A percentile compares a stretch with the other conserved stretches of the same genome.
Conservation (phyloP, 805 yeast genomes). For the Yarrowia deformans region DNA sequence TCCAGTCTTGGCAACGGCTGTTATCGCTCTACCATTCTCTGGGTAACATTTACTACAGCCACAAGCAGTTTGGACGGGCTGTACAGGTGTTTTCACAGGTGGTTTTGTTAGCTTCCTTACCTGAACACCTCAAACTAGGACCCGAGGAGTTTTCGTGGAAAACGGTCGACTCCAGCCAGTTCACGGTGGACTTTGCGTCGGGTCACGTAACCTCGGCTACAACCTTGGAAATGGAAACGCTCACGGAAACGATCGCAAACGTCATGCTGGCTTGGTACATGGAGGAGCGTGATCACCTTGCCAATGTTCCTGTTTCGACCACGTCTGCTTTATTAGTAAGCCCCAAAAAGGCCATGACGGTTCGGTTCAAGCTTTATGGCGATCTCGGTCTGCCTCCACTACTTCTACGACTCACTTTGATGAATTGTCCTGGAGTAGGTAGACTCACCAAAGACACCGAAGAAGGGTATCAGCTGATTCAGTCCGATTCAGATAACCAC, state of each 20-base stretch:
- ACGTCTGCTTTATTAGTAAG: neutral
- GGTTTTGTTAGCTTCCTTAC: constrained; percentile 41
- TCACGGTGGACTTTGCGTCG: neutral
- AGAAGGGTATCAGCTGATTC: neutral
- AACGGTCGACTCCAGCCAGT: neutral
- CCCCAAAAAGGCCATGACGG: constrained; percentile 35
- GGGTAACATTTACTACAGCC: constrained; percentile 45
- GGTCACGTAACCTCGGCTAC: neutral
- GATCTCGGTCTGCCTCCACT: constrained; percentile 29
- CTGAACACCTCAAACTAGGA: neutral
- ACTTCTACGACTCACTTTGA: constrained; percentile 10
- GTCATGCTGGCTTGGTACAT: constrained; percentile 23
- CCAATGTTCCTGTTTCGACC: neutral
- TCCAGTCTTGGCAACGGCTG: constrained; percentile 42
- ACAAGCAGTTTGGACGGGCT: constrained; percentile 20
- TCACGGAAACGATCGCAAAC: constrained; percentile 10
- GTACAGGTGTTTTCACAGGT: constrained; percentile 44
- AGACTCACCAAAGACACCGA: constrained; percentile 1
- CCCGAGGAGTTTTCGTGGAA: neutral
- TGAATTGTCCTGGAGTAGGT: constrained; percentile 14
- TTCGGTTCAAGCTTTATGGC: constrained; percentile 26
- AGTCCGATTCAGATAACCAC: neutral
- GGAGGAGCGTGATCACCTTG: constrained; percentile 21
- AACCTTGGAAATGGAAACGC: neutral
- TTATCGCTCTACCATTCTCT: constrained; percentile 45